phyloP scores from a whole-genome alignment of 345 rosid genomes.

The Capsella bursapastoris region DNA sequence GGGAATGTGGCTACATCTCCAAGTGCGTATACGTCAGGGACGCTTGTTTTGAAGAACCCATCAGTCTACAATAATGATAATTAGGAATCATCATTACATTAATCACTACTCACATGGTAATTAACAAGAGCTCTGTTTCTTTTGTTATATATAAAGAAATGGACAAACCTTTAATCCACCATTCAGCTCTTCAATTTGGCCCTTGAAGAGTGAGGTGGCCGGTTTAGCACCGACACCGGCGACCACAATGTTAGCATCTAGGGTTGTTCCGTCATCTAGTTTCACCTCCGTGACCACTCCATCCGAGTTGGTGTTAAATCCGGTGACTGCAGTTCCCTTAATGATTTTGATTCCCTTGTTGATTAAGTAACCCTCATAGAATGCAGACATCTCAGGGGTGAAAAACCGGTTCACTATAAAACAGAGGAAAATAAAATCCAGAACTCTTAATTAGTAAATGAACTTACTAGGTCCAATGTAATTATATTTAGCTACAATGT shows the following conservation, averaged over 20 bases:
- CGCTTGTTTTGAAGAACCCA: constrained; percentile 37
- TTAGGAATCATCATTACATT: background rate
- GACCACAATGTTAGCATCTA: constrained; percentile 91
- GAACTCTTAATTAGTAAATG: too few relatives aligned
- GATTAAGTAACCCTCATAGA: constrained; percentile 74
- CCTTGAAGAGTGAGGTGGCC: constrained; percentile 55
- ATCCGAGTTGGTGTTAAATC: constrained; percentile 47
- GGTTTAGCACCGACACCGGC: constrained; percentile 92
- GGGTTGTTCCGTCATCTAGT: constrained; percentile 78
- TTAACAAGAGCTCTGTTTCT: background rate
- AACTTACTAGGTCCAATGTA: background rate
- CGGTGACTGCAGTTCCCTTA: constrained; percentile 71
- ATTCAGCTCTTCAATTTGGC: constrained; percentile 75
- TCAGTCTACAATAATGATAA: constrained; percentile 36
- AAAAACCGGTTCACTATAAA: constrained; percentile 67
- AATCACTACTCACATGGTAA: background rate
- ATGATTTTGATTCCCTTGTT: constrained; percentile 70
- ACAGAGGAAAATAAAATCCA: background rate
- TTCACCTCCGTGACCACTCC: constrained; percentile 73
- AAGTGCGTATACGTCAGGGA: constrained; percentile 57
- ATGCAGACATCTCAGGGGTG: constrained; percentile 74
- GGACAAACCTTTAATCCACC: constrained; percentile 68
- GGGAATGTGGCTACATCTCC: constrained; percentile 84
- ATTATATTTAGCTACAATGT: background rate
- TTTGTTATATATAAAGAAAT: too few relatives aligned